Conservation (phyloP, 257 asterid genomes). For the Fraxinus quadrangulata region DNA sequence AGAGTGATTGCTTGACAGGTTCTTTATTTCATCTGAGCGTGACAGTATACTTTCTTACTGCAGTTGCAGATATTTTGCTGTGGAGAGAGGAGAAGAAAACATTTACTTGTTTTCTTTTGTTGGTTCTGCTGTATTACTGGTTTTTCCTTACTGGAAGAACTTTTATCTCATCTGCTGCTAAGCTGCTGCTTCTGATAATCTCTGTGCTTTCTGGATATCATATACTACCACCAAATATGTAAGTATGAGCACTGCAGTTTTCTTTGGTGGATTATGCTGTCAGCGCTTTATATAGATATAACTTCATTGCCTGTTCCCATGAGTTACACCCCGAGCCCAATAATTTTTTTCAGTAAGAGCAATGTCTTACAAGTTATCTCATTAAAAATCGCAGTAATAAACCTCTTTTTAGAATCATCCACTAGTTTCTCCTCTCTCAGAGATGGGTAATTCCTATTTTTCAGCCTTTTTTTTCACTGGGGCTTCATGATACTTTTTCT, state of each 20-base stretch:
- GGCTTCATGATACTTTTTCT: background rate
- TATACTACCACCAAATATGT: conserved; percentile 63
- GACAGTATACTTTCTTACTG: conserved; percentile 36
- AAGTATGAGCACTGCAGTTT: conserved; percentile 31
- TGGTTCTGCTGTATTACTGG: conserved; percentile 70
- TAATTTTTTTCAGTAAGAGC: background rate
- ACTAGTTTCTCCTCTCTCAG: conserved; percentile 11
- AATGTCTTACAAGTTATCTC: background rate
- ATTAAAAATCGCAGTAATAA: background rate
- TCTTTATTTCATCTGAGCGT: conserved; percentile 19
- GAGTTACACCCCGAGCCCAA: background rate
- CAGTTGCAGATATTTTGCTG: conserved; percentile 91
- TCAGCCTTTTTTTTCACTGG: background rate
- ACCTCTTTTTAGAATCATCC: background rate
- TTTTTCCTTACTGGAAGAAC: conserved; percentile 79
- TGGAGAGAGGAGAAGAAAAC: conserved; percentile 95
- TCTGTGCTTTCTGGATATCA: conserved; percentile 59
- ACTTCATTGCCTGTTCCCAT: background rate
- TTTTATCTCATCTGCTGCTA: conserved; percentile 71
- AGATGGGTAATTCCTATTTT: conserved; percentile 5
- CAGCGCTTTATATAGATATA: background rate
- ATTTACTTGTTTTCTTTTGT: conserved; percentile 58
- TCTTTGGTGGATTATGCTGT: background rate
- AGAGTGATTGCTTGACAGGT: background rate
- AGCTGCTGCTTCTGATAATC: conserved; percentile 60